Base-by-base conservation (phyloP, 768 basidiomycete species). In the Pleurotus djamor region DNA sequence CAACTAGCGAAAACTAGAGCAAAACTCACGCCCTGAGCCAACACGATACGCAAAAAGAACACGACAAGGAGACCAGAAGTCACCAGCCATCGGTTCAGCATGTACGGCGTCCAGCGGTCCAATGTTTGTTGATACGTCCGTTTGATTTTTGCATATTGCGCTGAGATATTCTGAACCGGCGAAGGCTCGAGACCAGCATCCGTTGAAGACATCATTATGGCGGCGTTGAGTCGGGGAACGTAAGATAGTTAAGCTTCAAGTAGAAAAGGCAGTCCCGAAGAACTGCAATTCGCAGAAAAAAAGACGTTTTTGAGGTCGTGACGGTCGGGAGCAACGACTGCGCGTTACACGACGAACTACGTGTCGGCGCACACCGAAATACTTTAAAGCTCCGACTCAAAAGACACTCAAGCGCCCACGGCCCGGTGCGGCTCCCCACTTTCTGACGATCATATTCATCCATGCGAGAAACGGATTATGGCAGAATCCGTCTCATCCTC, bases 81-180 rank as follows among this genome's bases (percentile, higher is more conserved):
- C 38, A 80, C 84, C 28, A 92, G 66, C 97, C 97, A 99, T 60
- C 97, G 85, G 66, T 96, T 83, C n/a, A 93, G 73, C 34, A 89
- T 83, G 69, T 94, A 86, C 0, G 97, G 97, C 3, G 96, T 97
- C 78, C 89, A 87, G 28, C 92, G 85, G 80, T 99, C 97, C n/a
- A 98, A 82, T 28, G 84, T 72, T 68, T 89, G 87, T 72, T 96
- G 94, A 71, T 96, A 95, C 69, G 88, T 85, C 33, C 93, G 83
- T 66, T 84, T 82, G n/a, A 82, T 55, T 66, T 83, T 86, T 37
- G 78, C 68, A 66, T 79, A 82, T 57, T 76, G 74, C 44, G 74
- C 76, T 38, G 74, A 71, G 48, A 82, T 65, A 58, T 79, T 83
- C 65, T 82, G 79, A n/a, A 79, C 65, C 9, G 83, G 81, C 3